Conservation (phyloP, 352 stramenopile genomes). For the Phytophthora tubulina region DNA sequence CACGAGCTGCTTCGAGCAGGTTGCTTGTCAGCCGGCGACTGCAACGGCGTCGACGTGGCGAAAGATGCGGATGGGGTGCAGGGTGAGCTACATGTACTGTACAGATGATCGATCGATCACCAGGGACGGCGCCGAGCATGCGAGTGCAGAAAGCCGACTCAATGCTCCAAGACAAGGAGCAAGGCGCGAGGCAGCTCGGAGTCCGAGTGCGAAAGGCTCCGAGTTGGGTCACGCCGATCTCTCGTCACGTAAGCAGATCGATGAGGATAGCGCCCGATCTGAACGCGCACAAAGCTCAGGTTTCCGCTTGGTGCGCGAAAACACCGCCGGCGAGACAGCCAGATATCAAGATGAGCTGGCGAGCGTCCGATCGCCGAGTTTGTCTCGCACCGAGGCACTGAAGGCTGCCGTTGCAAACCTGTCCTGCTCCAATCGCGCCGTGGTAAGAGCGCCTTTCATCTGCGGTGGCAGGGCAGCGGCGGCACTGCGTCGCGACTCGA, state of each 20-base stretch:
- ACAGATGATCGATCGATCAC: conserved; percentile 1
- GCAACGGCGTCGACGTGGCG: conserved; percentile 38
- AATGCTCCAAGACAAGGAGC: not conserved
- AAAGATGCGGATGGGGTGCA: conserved; percentile 32
- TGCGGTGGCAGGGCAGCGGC: conserved; percentile 10
- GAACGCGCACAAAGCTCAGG: conserved; percentile 10
- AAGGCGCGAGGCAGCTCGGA: too few species aligned
- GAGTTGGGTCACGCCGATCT: conserved; percentile 29
- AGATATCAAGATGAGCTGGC: conserved; percentile 31
- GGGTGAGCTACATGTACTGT: not conserved
- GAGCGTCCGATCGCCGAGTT: conserved; percentile 22
- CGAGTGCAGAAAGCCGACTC: conserved; percentile 28
- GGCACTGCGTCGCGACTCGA: conserved; percentile 21
- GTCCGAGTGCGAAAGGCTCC: conserved; percentile 4
- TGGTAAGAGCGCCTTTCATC: conserved; percentile 29
- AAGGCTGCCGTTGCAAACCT: conserved; percentile 7
- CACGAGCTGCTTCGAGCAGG: not conserved
- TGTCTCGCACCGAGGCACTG: not conserved
- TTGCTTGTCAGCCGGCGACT: conserved; percentile 10
- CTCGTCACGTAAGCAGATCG: conserved; percentile 30
- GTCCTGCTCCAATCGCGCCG: conserved; percentile 9
- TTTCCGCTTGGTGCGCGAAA: conserved; percentile 19
- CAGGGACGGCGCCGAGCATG: conserved; percentile 5
- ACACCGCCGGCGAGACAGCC: conserved; percentile 8
- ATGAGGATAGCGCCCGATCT: conserved; percentile 20